Conservation (phyloP, 2,329 filamentous ascomycete species). For the Penicillium sp. region DNA sequence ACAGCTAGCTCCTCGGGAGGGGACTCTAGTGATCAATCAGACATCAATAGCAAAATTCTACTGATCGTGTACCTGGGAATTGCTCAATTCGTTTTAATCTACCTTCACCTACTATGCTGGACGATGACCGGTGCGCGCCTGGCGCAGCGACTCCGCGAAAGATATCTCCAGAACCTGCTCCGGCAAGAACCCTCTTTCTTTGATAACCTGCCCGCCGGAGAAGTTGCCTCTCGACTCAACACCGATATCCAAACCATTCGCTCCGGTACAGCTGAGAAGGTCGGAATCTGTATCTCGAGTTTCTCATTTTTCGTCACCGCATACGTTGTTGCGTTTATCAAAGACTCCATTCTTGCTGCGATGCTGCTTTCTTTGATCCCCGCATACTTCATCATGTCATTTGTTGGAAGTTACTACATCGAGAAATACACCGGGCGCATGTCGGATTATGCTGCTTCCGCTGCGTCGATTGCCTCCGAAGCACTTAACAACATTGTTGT, state of each 20-base stretch:
- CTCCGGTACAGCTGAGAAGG: conserved; percentile 67
- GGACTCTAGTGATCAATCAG: conserved; percentile 19
- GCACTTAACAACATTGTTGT: conserved; percentile 59
- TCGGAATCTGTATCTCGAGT: conserved; percentile 61
- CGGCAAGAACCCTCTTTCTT: conserved; percentile 63
- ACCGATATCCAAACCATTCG: conserved; percentile 66
- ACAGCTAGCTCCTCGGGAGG: conserved; percentile 10
- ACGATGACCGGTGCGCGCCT: conserved; percentile 62
- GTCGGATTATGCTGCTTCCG: conserved; percentile 54
- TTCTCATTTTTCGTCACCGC: conserved; percentile 65
- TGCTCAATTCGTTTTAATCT: conserved; percentile 62
- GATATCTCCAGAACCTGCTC: conserved; percentile 58
- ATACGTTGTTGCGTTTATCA: conserved; percentile 65
- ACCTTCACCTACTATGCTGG: conserved; percentile 63
- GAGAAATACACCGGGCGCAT: conserved; percentile 51
- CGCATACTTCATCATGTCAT: conserved; percentile 59
- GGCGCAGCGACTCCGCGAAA: conserved; percentile 60
- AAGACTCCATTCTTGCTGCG: conserved; percentile 59
- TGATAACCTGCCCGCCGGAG: conserved; percentile 60
- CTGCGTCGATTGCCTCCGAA: conserved; percentile 62
- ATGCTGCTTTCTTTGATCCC: conserved; percentile 64
- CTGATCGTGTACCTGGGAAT: conserved; percentile 63
- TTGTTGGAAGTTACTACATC: conserved; percentile 55
- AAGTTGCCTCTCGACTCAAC: conserved; percentile 62
- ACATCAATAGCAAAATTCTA: conserved; percentile 55